A percentile compares a stretch with the other conserved stretches of the same genome.
phyloP scores from a whole-genome alignment of 2,329 filamentous ascomycete species.

The Lecanoromycetidae sp. region DNA sequence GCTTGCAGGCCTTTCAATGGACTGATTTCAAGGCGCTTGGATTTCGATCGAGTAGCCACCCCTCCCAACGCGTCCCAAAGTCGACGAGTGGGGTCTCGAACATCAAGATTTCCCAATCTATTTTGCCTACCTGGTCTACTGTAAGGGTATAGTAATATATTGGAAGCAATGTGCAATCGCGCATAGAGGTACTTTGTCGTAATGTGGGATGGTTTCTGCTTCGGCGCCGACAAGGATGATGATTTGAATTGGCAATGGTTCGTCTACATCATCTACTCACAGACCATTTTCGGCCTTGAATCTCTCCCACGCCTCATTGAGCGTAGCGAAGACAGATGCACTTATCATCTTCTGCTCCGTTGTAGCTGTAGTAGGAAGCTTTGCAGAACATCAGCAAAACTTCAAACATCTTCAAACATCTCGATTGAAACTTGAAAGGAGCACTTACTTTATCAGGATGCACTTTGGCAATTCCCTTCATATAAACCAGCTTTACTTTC shows the following conservation, averaged over 20 bases:
- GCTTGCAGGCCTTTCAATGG: neutral
- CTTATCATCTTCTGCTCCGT: conserved; percentile 58
- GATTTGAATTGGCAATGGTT: no score
- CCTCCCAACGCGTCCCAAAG: no score
- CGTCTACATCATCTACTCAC: conserved; percentile 24
- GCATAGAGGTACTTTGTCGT: no score
- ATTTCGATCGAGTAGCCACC: no score
- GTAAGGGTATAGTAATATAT: no score
- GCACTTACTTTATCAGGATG: conserved; percentile 89
- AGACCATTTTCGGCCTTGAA: conserved; percentile 53
- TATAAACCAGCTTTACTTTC: conserved; percentile 94
- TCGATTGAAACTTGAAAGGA: neutral
- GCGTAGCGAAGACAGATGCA: conserved; percentile 49
- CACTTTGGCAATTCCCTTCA: conserved; percentile 98
- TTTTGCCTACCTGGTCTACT: no score
- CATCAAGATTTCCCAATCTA: no score
- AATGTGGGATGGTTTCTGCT: no score
- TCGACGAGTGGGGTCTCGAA: no score
- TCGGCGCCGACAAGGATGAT: neutral
- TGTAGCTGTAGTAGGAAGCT: conserved; percentile 52
- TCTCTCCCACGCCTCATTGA: conserved; percentile 59
- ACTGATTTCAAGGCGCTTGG: no score
- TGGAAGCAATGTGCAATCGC: no score
- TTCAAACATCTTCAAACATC: neutral
- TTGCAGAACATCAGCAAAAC: neutral